Evolutionary conservation across 495 filamentous ascomycete species (phyloP).

Genomic region (Daldinia bambusicola): DNA sequence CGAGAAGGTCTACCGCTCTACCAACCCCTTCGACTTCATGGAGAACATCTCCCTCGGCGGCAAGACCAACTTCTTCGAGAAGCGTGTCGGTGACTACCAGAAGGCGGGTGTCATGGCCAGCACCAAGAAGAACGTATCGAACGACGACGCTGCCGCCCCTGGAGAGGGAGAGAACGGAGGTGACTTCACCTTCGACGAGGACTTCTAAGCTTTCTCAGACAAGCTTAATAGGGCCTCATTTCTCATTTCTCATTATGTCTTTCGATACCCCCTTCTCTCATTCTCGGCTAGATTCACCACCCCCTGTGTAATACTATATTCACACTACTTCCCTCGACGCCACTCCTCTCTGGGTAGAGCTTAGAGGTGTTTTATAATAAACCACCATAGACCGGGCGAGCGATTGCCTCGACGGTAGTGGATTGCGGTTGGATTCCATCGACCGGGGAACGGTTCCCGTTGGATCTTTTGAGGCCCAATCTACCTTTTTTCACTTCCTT

Average conservation of each 20-base stretch:
- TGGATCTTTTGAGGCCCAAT: slow-evolving; percentile 8
- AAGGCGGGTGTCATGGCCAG: slow-evolving; percentile 98
- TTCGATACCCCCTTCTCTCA: slow-evolving; percentile 44
- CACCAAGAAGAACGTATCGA: slow-evolving; percentile 78
- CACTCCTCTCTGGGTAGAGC: not conserved
- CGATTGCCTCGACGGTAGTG: slow-evolving; percentile 30
- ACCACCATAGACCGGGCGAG: slow-evolving; percentile 36
- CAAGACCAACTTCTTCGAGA: slow-evolving; percentile 99
- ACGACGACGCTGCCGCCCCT: slow-evolving; percentile 57
- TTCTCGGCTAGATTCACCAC: slow-evolving; percentile 6
- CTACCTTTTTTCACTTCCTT: not conserved
- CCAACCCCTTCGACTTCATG: slow-evolving; percentile 99
- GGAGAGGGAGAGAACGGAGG: slow-evolving; percentile 71
- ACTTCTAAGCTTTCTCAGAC: slow-evolving; percentile 74
- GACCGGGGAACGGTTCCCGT: slow-evolving; percentile 1
- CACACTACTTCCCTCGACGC: slow-evolving; percentile 3
- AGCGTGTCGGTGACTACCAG: slow-evolving; percentile 99
- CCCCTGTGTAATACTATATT: slow-evolving; percentile 26
- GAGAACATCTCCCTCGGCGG: slow-evolving; percentile 98
- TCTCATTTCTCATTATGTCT: slow-evolving; percentile 14
- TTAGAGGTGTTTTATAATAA: slow-evolving; percentile 16
- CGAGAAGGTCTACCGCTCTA: slow-evolving; percentile 87
- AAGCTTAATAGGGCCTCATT: not conserved
- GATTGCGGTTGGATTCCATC: slow-evolving; percentile 16
- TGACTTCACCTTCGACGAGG: slow-evolving; percentile 94